These are phyloP conservation scores for Sordaria brevicollis DNA, from an alignment of 495 filamentous ascomycete genomes.

Conservation along the genomic window DNA sequence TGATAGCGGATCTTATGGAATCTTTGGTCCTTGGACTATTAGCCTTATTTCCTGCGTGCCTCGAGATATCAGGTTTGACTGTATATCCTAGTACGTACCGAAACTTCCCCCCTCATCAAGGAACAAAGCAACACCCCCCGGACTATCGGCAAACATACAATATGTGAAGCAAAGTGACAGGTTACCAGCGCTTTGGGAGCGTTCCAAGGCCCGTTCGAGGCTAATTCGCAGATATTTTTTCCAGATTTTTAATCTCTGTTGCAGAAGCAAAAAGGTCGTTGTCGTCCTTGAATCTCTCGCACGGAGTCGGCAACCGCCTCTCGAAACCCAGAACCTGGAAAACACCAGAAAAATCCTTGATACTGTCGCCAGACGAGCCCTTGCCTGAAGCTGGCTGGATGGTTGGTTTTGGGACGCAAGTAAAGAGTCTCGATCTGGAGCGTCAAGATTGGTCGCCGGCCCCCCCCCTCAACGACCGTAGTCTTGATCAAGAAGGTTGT, in stretches of 20 bases:
- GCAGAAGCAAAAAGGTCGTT: background rate
- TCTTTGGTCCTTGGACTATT: background rate
- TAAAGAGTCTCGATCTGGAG: background rate
- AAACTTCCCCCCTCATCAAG: background rate
- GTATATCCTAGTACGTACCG: background rate
- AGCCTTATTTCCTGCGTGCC: background rate
- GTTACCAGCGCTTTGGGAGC: background rate
- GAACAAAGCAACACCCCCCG: background rate
- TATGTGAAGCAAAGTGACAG: background rate
- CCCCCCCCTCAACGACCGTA: no score
- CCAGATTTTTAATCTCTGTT: background rate
- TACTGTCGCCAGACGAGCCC: background rate
- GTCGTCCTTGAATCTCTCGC: background rate
- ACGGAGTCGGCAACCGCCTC: background rate
- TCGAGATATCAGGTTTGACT: background rate
- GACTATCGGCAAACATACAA: background rate
- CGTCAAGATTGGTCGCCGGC: background rate
- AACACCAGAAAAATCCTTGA: background rate
- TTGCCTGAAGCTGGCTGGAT: background rate
- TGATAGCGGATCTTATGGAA: background rate
- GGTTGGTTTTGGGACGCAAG: background rate
- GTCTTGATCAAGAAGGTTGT: background rate
- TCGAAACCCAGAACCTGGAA: background rate
- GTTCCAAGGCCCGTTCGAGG: background rate
- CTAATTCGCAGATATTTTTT: background rate